Conservation (phyloP, 139 green algal genomes). For the Picochlorum sp. region DNA sequence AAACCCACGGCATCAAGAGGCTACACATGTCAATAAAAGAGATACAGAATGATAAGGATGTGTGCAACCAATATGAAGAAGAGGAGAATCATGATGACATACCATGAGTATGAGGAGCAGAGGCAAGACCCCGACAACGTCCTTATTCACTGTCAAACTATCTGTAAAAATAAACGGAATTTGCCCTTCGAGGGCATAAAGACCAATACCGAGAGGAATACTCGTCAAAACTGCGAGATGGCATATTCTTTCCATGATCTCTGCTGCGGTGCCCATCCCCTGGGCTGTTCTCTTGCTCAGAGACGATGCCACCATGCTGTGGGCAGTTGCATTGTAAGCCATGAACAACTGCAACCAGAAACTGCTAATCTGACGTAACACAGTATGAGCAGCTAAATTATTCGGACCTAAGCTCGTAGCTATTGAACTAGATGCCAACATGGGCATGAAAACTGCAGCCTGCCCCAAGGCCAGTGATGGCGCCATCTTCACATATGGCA, state of each 20-base stretch:
- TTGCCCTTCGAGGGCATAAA: conserved; percentile 2
- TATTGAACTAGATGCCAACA: conserved; percentile 18
- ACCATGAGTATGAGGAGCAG: conserved; percentile 19
- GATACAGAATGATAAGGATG: conserved; percentile 4
- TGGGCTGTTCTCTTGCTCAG: conserved; percentile 3
- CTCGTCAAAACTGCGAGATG: conserved; percentile 20
- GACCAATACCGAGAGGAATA: conserved; percentile 5
- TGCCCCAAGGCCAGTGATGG: conserved; percentile 14
- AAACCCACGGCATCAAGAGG: conserved; percentile 27
- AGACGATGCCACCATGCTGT: conserved; percentile 22
- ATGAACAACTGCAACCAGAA: conserved; percentile 30
- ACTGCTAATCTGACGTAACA: conserved; percentile 26
- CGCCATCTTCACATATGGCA: conserved; percentile 19
- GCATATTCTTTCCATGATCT: conserved; percentile 15
- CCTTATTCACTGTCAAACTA: conserved; percentile 8
- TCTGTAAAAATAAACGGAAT: conserved; percentile 29
- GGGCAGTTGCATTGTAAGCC: conserved; percentile 25
- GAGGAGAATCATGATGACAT: not conserved
- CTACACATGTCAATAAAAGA: conserved; percentile 10
- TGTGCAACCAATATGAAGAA: not conserved
- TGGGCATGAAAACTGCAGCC: conserved; percentile 24
- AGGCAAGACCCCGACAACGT: conserved; percentile 20
- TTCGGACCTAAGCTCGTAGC: conserved; percentile 19
- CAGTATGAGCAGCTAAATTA: conserved; percentile 23
- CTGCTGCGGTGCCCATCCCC: conserved; percentile 1